phyloP scores from a whole-genome alignment of 108 stramenopile species.

The Cyclotella distinguenda region DNA sequence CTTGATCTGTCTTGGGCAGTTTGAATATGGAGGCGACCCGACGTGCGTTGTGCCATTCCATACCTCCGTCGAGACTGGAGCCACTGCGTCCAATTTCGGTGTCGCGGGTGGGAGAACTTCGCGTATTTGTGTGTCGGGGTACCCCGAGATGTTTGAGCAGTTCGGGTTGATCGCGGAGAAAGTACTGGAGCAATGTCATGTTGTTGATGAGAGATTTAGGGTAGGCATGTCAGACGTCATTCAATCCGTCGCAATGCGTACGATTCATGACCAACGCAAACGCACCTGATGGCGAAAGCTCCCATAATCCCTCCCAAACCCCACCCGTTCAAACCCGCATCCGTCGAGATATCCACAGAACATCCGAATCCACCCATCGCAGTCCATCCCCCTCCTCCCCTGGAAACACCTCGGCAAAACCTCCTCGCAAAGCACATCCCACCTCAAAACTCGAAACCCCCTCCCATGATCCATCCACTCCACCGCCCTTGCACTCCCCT shows the following conservation, averaged over 20 bases:
- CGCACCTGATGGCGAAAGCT: constrained; percentile 9
- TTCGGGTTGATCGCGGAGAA: neutral
- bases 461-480: constrained; percentile 35
- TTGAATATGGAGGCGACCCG: constrained; percentile 12
- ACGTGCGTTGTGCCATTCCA: constrained; percentile 1
- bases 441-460: constrained; percentile 24
- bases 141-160: too few species aligned
- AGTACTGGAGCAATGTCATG: constrained; percentile 4
- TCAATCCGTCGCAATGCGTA: neutral
- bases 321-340: constrained; percentile 7
- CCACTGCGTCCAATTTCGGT: constrained; percentile 4
- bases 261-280: neutral
- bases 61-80: constrained; percentile 13
- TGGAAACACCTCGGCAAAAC: constrained; percentile 21
- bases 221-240: too few species aligned
- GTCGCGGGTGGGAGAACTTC: neutral
- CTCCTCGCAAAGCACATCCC: constrained; percentile 12
- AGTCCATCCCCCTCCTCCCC: neutral
- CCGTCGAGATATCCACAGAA: neutral
- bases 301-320: constrained; percentile 1
- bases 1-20: neutral
- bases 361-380: constrained; percentile 5
- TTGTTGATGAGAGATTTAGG: neutral
- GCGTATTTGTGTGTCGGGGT: too few species aligned
- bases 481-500: constrained; percentile 7